Evolutionary conservation across 495 filamentous ascomycete species (phyloP).

Genomic region (Podospora fimiseda): DNA sequence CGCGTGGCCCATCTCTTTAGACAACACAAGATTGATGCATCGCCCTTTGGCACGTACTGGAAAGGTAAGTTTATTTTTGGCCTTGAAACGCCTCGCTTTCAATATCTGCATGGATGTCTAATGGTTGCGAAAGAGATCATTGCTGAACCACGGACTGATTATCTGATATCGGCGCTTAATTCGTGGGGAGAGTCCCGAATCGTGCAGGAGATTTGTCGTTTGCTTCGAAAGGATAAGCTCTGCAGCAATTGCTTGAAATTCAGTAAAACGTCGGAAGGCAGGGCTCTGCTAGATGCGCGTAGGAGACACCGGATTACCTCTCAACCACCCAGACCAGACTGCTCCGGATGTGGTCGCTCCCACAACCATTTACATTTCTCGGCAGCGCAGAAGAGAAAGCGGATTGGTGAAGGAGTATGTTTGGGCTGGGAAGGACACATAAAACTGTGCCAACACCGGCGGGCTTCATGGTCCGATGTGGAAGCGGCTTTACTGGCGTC

Average conservation of each 20-base stretch:
- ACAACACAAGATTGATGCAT: no score
- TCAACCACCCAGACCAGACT: background rate
- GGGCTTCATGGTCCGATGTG: background rate
- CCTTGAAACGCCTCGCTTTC: background rate
- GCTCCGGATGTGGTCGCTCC: background rate
- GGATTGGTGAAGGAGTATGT: background rate
- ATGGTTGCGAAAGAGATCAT: no score
- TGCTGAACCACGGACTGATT: no score
- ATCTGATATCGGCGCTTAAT: no score
- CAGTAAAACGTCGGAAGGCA: background rate
- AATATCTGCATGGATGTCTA: no score
- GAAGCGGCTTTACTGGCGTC: background rate
- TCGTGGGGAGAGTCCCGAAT: no score
- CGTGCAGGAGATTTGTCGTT: no score
- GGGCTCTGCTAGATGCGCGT: background rate
- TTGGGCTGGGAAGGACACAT: background rate
- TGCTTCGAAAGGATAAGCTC: background rate
- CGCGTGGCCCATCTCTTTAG: background rate
- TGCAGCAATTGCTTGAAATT: background rate
- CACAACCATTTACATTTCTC: background rate
- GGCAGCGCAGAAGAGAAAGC: background rate
- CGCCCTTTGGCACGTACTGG: background rate
- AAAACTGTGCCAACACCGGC: background rate
- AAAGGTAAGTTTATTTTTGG: background rate
- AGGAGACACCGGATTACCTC: background rate